These are phyloP conservation scores for Odontarrhena argentea DNA, from an alignment of 345 rosid genomes.

Conservation along the genomic window DNA sequence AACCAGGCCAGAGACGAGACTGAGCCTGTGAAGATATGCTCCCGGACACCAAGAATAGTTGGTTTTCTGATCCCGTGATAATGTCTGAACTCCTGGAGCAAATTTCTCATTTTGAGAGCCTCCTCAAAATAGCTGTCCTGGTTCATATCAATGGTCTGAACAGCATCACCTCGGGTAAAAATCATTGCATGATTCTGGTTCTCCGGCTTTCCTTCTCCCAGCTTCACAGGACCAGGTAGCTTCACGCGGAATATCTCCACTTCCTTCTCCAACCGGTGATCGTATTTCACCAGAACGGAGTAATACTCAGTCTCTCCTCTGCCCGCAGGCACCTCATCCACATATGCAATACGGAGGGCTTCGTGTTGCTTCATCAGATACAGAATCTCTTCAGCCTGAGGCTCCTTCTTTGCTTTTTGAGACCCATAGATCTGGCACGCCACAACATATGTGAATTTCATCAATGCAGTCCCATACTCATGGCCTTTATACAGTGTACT, in stretches of 20 bases:
- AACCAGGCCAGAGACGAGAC: conserved; percentile 95
- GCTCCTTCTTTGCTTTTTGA: conserved; percentile 68
- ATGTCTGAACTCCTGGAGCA: conserved; percentile 75
- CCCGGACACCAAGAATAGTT: conserved; percentile 87
- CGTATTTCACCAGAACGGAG: conserved; percentile 85
- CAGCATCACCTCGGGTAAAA: conserved; percentile 91
- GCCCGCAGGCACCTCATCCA: conserved; percentile 68
- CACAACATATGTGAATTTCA: conserved; percentile 89
- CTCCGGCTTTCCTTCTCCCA: conserved; percentile 97
- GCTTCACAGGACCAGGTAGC: conserved; percentile 85
- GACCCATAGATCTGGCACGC: conserved; percentile 83
- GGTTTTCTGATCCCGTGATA: conserved; percentile 80
- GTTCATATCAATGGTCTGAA: conserved; percentile 97
- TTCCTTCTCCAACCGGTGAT: conserved; percentile 67
- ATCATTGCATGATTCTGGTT: conserved; percentile 97
- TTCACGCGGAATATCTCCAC: conserved; percentile 86
- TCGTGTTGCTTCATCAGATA: conserved; percentile 71
- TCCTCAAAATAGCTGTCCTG: conserved; percentile 93
- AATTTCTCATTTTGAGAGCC: conserved; percentile 90
- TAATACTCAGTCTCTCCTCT: conserved; percentile 62
- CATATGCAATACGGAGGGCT: conserved; percentile 91
- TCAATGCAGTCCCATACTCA: conserved; percentile 73
- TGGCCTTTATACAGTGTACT: conserved; percentile 77
- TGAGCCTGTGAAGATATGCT: conserved; percentile 88
- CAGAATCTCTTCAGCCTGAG: conserved; percentile 80